phyloP scores from a whole-genome alignment of 768 basidiomycete genomes.

The Lepiota venenata region DNA sequence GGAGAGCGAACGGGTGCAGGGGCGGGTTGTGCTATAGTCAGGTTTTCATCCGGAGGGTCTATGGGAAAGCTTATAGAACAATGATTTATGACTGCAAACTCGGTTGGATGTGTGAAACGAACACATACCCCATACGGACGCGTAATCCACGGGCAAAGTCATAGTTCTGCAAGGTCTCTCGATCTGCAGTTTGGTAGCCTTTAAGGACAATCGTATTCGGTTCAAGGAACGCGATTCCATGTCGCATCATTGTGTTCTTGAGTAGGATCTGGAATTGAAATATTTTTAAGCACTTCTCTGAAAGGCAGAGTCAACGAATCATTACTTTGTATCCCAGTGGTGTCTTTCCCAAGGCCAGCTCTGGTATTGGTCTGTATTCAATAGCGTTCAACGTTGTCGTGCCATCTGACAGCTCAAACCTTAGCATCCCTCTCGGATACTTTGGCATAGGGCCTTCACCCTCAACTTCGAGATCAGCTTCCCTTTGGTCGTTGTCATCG shows the following conservation, averaged over 20 bases:
- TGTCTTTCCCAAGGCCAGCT: constrained; percentile 70
- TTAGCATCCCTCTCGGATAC: constrained; percentile 80
- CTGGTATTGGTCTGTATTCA: constrained; percentile 68
- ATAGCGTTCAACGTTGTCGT: constrained; percentile 62
- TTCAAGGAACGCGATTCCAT: constrained; percentile 76
- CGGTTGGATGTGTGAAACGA: background rate
- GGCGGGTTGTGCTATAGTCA: constrained; percentile 7
- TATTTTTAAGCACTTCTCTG: background rate
- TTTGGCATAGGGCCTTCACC: constrained; percentile 77
- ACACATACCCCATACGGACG: constrained; percentile 64
- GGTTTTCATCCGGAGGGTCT: constrained; percentile 17
- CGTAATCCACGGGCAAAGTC: constrained; percentile 63
- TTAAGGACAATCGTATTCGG: constrained; percentile 59
- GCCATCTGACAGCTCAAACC: constrained; percentile 80
- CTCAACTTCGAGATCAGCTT: constrained; percentile 54
- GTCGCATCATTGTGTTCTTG: constrained; percentile 61
- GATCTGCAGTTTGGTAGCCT: constrained; percentile 62
- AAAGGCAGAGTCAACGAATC: background rate
- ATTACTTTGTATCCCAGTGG: constrained; percentile 80
- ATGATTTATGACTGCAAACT: background rate
- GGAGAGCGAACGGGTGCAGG: constrained; percentile 27
- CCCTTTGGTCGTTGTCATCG: constrained; percentile 41
- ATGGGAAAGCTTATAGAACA: constrained; percentile 3
- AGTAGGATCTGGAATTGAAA: constrained; percentile 55
- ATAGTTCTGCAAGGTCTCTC: constrained; percentile 51